A percentile compares a stretch with the other conserved stretches of the same genome.
These are phyloP conservation scores for Macaranga tanarius DNA, from an alignment of 441 rosid species.

Conservation along the genomic window DNA sequence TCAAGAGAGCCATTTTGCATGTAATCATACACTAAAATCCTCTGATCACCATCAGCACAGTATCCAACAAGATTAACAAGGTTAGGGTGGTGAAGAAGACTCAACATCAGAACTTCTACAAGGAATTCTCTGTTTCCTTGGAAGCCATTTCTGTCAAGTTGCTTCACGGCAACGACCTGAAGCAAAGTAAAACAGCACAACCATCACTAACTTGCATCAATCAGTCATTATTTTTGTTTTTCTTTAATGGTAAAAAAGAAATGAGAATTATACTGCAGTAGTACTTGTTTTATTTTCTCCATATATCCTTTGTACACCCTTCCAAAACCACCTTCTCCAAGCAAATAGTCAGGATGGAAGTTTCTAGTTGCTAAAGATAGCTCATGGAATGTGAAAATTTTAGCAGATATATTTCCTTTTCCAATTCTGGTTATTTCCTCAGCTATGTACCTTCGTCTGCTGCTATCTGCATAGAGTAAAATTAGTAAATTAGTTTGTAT, in stretches of 20 bases:
- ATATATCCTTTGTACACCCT: slow-evolving; percentile 79
- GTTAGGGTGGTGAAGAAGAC: slow-evolving; percentile 77
- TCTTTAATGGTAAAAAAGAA: not conserved
- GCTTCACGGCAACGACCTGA: slow-evolving; percentile 87
- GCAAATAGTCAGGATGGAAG: slow-evolving; percentile 58
- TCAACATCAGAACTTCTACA: slow-evolving; percentile 86
- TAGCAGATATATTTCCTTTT: slow-evolving; percentile 64
- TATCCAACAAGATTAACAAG: slow-evolving; percentile 91
- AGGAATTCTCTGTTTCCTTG: slow-evolving; percentile 96
- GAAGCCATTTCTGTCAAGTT: slow-evolving; percentile 89
- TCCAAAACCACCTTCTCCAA: slow-evolving; percentile 99
- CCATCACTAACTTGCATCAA: not conserved
- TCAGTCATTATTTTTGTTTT: not conserved
- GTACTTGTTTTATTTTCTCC: slow-evolving; percentile 49
- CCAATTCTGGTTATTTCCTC: slow-evolving; percentile 66
- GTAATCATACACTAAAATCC: slow-evolving; percentile 72
- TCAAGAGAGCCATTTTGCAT: slow-evolving; percentile 81
- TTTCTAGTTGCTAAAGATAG: slow-evolving; percentile 62
- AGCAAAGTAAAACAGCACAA: slow-evolving; percentile 14
- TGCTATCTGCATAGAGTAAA: slow-evolving; percentile 46
- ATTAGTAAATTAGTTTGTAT: not conserved
- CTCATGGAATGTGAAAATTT: slow-evolving; percentile 61
- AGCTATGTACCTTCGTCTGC: slow-evolving; percentile 67
- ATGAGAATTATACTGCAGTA: slow-evolving; percentile 4
- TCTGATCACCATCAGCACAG: slow-evolving; percentile 79